A percentile compares a stretch with the other conserved stretches of the same genome.
These are phyloP conservation scores for Umbilicus rupestris DNA, from an alignment of 164 flowering plant genomes.

Conservation along the genomic window DNA sequence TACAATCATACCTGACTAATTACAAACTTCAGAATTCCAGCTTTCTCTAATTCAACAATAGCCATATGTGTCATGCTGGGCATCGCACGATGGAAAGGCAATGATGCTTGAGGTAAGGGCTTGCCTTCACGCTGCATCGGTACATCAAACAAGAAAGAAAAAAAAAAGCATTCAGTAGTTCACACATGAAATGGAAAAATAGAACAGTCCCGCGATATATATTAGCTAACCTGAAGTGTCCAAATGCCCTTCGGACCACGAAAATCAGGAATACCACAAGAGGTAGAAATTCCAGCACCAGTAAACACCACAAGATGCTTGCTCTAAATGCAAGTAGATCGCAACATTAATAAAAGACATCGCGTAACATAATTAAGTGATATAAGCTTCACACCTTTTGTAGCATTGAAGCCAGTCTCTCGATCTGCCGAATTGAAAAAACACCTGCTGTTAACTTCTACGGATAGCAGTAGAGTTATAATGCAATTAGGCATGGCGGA, in stretches of 20 bases:
- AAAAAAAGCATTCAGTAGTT: background rate
- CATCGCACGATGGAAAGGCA: constrained; percentile 91
- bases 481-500: no score
- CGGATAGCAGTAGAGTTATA: no score
- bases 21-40: constrained; percentile 74
- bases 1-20: constrained; percentile 67
- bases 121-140: constrained; percentile 93
- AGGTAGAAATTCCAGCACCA: constrained; percentile 99
- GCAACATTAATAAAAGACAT: background rate
- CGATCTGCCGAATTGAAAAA: constrained; percentile 37
- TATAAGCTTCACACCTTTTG: constrained; percentile 37
- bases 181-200: background rate
- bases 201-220: no score
- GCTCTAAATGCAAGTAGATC: constrained; percentile 53
- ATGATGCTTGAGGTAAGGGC: constrained; percentile 77
- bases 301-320: constrained; percentile 96
- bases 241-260: constrained; percentile 98
- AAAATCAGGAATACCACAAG: constrained; percentile 99
- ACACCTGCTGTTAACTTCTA: background rate
- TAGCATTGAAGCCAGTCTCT: constrained; percentile 51
- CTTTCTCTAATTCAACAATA: constrained; percentile 79
- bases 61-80: constrained; percentile 97
- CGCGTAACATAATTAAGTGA: background rate
- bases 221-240: constrained; percentile 76
- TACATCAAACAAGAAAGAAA: constrained; percentile 23